A percentile compares a stretch with the other conserved stretches of the same genome.
Evolutionary conservation across 2,329 filamentous ascomycete genomes (phyloP).

Genomic region (Colletotrichum sp.): DNA sequence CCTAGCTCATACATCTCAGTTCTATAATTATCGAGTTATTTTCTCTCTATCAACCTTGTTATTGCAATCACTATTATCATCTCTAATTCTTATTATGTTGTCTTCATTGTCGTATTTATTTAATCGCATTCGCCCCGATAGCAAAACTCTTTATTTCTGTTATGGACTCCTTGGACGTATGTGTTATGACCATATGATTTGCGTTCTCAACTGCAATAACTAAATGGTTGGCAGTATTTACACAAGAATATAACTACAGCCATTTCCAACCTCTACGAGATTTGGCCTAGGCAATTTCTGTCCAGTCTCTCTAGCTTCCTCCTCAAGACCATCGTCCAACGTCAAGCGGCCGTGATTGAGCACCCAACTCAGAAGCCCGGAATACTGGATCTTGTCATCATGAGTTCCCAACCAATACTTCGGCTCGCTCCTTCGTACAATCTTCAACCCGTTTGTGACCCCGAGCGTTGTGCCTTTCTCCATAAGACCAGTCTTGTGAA

Average conservation of each 20-base stretch:
- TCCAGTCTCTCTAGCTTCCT: not conserved
- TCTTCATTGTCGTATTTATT: not conserved
- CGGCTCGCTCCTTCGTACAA: not conserved
- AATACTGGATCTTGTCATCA: not conserved
- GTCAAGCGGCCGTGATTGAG: not conserved
- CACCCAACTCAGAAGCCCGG: not conserved
- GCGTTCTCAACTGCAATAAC: not conserved
- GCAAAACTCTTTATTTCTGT: not conserved
- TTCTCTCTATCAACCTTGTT: not conserved
- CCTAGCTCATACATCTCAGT: rapidly evolving
- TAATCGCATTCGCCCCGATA: not conserved
- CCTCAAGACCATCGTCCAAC: not conserved
- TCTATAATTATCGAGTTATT: not conserved
- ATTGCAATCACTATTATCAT: not conserved
- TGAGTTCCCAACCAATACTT: constrained; percentile 5
- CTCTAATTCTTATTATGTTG: no score
- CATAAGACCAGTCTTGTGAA: not conserved
- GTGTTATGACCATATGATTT: not conserved
- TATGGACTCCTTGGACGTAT: rapidly evolving
- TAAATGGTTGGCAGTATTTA: not conserved
- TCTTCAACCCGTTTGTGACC: not conserved
- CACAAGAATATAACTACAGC: not conserved
- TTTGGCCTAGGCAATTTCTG: not conserved
- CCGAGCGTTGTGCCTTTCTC: not conserved
- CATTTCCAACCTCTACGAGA: not conserved